These are phyloP conservation scores for Fusarium transvaalense DNA, from an alignment of 2,329 filamentous ascomycete species.

Conservation along the genomic window DNA sequence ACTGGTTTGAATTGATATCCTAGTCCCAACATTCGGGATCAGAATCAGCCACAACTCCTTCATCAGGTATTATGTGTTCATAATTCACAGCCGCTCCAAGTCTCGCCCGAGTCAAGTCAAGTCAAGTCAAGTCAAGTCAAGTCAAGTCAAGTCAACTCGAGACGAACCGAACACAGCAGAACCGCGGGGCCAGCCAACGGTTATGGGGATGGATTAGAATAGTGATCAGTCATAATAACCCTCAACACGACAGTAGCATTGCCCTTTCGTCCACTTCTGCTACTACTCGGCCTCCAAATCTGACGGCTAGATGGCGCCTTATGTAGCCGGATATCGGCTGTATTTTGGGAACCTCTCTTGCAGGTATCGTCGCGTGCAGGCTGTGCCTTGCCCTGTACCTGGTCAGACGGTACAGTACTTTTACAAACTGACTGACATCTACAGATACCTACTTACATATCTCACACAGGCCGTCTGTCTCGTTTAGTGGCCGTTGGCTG, in stretches of 20 bases:
- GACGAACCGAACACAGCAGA: slow-evolving; percentile 12
- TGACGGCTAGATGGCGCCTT: slow-evolving; percentile 29
- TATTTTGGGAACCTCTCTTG: slow-evolving; percentile 36
- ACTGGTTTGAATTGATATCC: slow-evolving; percentile 38
- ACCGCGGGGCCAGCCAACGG: neutral
- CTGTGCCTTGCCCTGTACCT: slow-evolving; percentile 37
- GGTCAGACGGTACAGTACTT: slow-evolving; percentile 36
- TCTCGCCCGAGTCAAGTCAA: slow-evolving; percentile 27
- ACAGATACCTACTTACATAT: no score
- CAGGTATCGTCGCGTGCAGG: slow-evolving; percentile 40
- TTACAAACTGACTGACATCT: slow-evolving; percentile 16
- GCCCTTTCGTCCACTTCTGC: slow-evolving; percentile 27
- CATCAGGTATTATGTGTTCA: slow-evolving; percentile 19
- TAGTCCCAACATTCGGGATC: slow-evolving; percentile 18
- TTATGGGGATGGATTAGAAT: neutral
- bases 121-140: slow-evolving; percentile 12
- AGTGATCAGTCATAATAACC: slow-evolving; percentile 13
- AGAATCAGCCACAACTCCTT: slow-evolving; percentile 36
- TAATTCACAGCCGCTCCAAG: slow-evolving; percentile 17
- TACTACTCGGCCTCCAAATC: slow-evolving; percentile 28
- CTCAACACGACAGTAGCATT: slow-evolving; percentile 22
- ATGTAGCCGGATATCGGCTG: slow-evolving; percentile 44
- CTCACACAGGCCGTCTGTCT: slow-evolving; percentile 15
- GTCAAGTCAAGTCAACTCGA: slow-evolving; percentile 5
- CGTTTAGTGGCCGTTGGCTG: slow-evolving; percentile 47